phyloP scores from a whole-genome alignment of 306 rosid species.

The Abrus pulchellus region DNA sequence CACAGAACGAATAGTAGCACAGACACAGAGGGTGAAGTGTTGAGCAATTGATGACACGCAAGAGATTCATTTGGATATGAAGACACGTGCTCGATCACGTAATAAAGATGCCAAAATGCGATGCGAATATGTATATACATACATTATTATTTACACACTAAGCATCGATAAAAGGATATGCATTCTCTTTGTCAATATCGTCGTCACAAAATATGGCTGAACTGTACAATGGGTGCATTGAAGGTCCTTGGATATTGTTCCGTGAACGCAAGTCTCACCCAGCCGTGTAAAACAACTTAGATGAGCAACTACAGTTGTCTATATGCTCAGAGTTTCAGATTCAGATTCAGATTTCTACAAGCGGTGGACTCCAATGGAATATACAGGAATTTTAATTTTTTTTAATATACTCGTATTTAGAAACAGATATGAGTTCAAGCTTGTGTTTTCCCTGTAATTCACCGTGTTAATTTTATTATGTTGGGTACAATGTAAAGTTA shows the following conservation, averaged over 20 bases:
- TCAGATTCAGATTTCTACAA: not conserved
- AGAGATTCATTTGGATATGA: not conserved
- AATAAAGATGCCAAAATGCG: not conserved
- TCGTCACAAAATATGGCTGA: no score
- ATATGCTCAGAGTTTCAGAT: not conserved
- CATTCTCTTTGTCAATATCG: no score
- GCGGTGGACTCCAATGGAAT: no score
- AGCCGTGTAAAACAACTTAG: not conserved
- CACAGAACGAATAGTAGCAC: not conserved
- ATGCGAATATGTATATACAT: not conserved
- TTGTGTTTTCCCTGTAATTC: not conserved
- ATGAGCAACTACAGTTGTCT: not conserved
- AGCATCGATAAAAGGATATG: no score
- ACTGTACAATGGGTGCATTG: no score
- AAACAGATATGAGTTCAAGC: not conserved
- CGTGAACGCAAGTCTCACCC: slow-evolving; percentile 35
- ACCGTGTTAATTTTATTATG: not conserved
- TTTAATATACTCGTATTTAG: not conserved
- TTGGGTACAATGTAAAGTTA: not conserved
- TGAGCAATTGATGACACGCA: not conserved
- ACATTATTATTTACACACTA: not conserved
- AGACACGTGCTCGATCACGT: not conserved
- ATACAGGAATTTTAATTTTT: not conserved
- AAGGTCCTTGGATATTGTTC: not conserved
- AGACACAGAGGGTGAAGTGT: not conserved